Percentiles rank a stretch among this genome's conserved stretches.
These are phyloP conservation scores for Suaeda aralocaspica DNA, from an alignment of 148 eudicot genomes.

Conservation along the genomic window DNA sequence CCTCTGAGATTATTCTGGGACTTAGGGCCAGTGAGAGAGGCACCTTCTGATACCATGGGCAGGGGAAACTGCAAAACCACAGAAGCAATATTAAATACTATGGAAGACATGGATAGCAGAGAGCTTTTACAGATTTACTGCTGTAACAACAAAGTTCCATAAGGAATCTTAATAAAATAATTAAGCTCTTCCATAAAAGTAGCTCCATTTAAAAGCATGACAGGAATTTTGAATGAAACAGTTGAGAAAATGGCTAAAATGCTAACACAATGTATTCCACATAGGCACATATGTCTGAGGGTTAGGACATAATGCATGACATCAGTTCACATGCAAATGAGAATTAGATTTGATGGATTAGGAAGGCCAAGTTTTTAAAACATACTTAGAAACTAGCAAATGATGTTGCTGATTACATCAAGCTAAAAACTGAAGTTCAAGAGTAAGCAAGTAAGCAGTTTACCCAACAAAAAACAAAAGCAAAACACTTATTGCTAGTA, in stretches of 20 bases:
- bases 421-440: background rate
- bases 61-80: constrained; percentile 70
- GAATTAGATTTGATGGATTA: background rate
- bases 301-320: background rate
- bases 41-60: constrained; percentile 83
- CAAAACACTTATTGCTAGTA: background rate
- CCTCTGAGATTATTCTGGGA: constrained; percentile 89
- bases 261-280: background rate
- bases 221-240: background rate
- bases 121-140: background rate
- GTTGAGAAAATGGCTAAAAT: background rate
- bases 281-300: background rate
- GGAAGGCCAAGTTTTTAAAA: background rate
- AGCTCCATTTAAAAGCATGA: too few species aligned
- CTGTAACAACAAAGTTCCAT: background rate
- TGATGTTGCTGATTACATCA: background rate
- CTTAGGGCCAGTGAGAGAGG: constrained; percentile 96
- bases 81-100: constrained; percentile 3
- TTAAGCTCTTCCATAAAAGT: too few species aligned
- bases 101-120: background rate
- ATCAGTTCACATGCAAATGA: background rate
- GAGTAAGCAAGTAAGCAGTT: background rate
- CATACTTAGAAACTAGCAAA: background rate
- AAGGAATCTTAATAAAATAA: background rate
- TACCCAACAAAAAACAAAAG: background rate